Evolutionary conservation across 2,329 filamentous ascomycete genomes (phyloP), one percentile per base, ranked within the genome.

Genomic region (Fusarium globosum): DNA sequence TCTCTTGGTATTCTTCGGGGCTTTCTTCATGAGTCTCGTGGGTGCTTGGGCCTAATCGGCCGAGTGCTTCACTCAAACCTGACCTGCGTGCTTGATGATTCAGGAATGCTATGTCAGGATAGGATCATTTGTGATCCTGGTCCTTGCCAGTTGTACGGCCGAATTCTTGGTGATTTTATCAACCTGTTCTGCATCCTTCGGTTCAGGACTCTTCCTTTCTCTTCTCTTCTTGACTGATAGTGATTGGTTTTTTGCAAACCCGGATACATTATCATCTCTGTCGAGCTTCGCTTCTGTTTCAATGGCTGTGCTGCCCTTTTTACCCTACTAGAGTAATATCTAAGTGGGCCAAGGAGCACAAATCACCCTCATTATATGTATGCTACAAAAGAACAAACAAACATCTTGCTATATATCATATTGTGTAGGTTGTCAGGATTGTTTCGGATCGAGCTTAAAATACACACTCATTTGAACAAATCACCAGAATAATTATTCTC

Each of bases 1-100:
- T 70, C 61, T 88, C 30, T 79, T 90, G 58, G 89, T 92, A 20
- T 87, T 91, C 69, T 77, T 83, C 15, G 90, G 90, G 4, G 90
- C 90, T 18, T 88, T 89, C 67, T 84, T 86, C 62, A 92, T 92
- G 90, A 90, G 88, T 69, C 83, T 91, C 42, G 88, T 92, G 23
- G 90, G 89, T 1, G 90, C 89, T 20, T 91, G 89, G 89, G 89
- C 89, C 41, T 90, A 59, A 38, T 35, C 16, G 82, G 79, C n/a
- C 36, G 53, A n/a, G 23, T 30, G 16, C 30, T 30, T 10, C 12
- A 30, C 28, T 18, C 15, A 45, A 33, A 30, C n/a, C 51, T 23
- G 7, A 9, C 10, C 21, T 36, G 45, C 30, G 26, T 41, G 5
- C 30, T 65, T 42, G 36, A 33, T 26, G 3, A 12, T 46, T 14